Percentiles rank a stretch among this genome's conserved stretches.
Evolutionary conservation across 2,329 filamentous ascomycete species (phyloP).

Genomic region (Epicoccum nigrum): DNA sequence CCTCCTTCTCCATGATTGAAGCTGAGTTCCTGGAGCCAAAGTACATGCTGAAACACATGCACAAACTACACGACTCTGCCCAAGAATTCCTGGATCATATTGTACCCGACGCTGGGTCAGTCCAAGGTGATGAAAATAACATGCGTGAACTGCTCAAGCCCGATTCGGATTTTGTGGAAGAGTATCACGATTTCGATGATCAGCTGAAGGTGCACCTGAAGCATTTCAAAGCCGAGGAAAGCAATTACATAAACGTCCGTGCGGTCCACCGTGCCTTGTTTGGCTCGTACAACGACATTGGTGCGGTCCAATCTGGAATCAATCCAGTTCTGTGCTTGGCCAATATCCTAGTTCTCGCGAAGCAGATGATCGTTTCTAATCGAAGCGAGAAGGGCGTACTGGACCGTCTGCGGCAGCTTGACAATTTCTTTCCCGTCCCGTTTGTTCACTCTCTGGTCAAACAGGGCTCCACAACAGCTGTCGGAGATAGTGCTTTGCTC

Average conservation of each 20-base stretch:
- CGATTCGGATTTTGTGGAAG: constrained; percentile 48
- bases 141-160: constrained; percentile 41
- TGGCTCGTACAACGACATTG: constrained; percentile 30
- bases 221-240: constrained; percentile 46
- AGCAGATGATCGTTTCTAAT: constrained; percentile 43
- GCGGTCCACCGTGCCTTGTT: constrained; percentile 50
- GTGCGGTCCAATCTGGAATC: constrained; percentile 34
- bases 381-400: constrained; percentile 35
- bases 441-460: constrained; percentile 40
- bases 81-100: constrained; percentile 41
- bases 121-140: constrained; percentile 26
- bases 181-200: constrained; percentile 43
- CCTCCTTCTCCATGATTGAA: constrained; percentile 54
- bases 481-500: constrained; percentile 50
- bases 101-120: constrained; percentile 33
- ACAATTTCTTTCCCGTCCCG: constrained; percentile 42
- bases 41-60: constrained; percentile 50
- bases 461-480: constrained; percentile 5
- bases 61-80: constrained; percentile 42
- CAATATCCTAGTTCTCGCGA: constrained; percentile 53
- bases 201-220: constrained; percentile 44
- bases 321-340: constrained; percentile 53
- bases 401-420: constrained; percentile 40
- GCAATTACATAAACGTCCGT: constrained; percentile 50
- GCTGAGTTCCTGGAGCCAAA: constrained; percentile 50